These are phyloP conservation scores for Ambispora gerdemannii DNA, from an alignment of 192 early-diverging fungal species.

Conservation along the genomic window DNA sequence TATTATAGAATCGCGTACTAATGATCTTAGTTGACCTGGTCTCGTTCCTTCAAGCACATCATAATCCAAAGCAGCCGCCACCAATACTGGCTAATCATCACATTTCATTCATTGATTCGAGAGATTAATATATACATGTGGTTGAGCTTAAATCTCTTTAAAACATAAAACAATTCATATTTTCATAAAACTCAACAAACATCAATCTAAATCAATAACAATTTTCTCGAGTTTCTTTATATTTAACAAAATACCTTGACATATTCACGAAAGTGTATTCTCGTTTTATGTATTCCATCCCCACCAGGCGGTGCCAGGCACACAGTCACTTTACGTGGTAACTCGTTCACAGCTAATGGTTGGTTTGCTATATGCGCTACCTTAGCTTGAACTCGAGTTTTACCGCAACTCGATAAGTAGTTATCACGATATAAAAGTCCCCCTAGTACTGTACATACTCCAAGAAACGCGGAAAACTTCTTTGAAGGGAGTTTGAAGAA, in stretches of 20 bases:
- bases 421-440: constrained; percentile 40
- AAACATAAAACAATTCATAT: neutral
- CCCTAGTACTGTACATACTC: constrained; percentile 31
- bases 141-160: neutral
- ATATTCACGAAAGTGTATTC: constrained; percentile 41
- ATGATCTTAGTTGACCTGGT: constrained; percentile 39
- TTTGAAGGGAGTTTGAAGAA: constrained; percentile 36
- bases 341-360: constrained; percentile 37
- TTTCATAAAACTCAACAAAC: too few relatives aligned
- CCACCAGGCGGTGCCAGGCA: constrained; percentile 41
- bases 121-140: neutral
- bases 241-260: constrained; percentile 34
- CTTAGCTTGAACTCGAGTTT: constrained; percentile 36
- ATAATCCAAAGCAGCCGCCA: constrained; percentile 46
- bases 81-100: constrained; percentile 38
- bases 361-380: constrained; percentile 40
- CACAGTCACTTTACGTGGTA: constrained; percentile 45
- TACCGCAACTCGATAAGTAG: constrained; percentile 36
- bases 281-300: constrained; percentile 45
- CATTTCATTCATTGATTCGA: constrained; percentile 1
- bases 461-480: constrained; percentile 42
- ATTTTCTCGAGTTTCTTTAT: neutral
- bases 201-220: too few relatives aligned
- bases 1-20: constrained; percentile 41
- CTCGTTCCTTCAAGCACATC: constrained; percentile 38